phyloP scores from a whole-genome alignment of 495 filamentous ascomycete species.

The Aspergillus heteromorphus region DNA sequence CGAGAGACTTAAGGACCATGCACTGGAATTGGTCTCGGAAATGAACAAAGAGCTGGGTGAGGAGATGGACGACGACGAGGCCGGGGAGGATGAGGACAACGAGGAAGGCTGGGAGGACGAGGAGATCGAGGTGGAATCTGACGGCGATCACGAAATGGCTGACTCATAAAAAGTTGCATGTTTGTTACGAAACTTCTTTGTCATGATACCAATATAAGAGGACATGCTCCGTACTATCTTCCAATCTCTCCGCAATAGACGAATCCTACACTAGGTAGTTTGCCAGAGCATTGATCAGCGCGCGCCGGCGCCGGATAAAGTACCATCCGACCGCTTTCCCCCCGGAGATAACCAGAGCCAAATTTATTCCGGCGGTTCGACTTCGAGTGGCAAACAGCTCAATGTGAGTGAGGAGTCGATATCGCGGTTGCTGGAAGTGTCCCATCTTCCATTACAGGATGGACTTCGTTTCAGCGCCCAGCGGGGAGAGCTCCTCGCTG shows the following conservation, averaged over 20 bases:
- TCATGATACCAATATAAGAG: slow-evolving; percentile 32
- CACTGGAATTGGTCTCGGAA: slow-evolving; percentile 52
- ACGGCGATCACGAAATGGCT: slow-evolving; percentile 47
- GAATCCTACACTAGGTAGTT: too few species aligned
- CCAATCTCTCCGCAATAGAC: not conserved
- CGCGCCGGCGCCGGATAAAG: slow-evolving; percentile 36
- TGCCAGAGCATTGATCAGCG: slow-evolving; percentile 5
- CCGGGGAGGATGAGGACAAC: slow-evolving; percentile 44
- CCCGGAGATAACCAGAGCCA: slow-evolving; percentile 22
- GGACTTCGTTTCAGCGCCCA: slow-evolving; percentile 39
- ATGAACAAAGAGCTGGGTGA: slow-evolving; percentile 52
- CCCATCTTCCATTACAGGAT: slow-evolving; percentile 30
- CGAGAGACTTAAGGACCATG: slow-evolving; percentile 47
- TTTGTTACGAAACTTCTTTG: slow-evolving; percentile 18
- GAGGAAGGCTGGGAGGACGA: slow-evolving; percentile 35
- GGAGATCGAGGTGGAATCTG: slow-evolving; percentile 36
- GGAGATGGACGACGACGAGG: slow-evolving; percentile 49
- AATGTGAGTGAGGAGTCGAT: slow-evolving; percentile 30
- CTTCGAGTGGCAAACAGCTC: slow-evolving; percentile 22
- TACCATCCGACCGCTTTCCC: slow-evolving; percentile 23
- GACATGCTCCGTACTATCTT: not conserved
- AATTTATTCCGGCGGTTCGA: slow-evolving; percentile 23
- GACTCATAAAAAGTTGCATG: slow-evolving; percentile 34
- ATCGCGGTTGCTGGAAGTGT: slow-evolving; percentile 30
- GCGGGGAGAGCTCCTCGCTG: slow-evolving; percentile 32